These are phyloP conservation scores for Prunus armeniaca DNA, from an alignment of 306 rosid genomes.

Conservation along the genomic window DNA sequence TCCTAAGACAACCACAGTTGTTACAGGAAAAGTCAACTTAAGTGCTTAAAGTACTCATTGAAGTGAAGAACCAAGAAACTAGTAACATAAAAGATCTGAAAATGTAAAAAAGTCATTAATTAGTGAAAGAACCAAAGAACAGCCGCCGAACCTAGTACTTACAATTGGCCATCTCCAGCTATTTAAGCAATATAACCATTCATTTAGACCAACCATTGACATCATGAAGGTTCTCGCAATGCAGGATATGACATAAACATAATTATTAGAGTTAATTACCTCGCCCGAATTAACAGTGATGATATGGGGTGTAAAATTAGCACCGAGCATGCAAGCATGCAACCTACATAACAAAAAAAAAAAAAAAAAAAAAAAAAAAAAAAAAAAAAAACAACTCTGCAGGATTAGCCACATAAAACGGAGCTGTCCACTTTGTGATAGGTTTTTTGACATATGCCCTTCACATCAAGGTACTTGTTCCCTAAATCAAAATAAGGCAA, in stretches of 20 bases:
- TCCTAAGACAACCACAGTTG: conserved; percentile 50
- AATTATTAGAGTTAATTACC: conserved; percentile 44
- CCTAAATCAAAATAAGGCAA: neutral
- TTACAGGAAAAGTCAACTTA: conserved; percentile 1
- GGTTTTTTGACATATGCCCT: neutral
- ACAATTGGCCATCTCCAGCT: neutral
- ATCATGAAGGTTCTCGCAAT: neutral
- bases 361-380: neutral
- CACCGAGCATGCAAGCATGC: conserved; percentile 85
- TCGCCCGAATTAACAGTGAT: conserved; percentile 88
- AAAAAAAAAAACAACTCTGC: neutral
- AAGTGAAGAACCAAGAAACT: neutral
- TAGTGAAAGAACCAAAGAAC: neutral
- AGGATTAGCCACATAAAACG: conserved; percentile 5
- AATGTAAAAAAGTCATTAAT: neutral
- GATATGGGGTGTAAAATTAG: conserved; percentile 90
- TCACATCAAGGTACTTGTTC: neutral
- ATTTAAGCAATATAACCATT: conserved; percentile 4
- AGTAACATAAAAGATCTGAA: neutral
- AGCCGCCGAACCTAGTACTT: conserved; percentile 10
- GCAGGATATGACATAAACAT: conserved; percentile 11
- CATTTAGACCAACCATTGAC: conserved; percentile 6
- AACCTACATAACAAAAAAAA: conserved; percentile 28
- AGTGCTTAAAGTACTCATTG: conserved; percentile 13
- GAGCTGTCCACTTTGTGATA: neutral